Evolutionary conservation across 2,329 filamentous ascomycete species (phyloP), one percentile per base, ranked within the genome.

Genomic region (Fusarium sp.): DNA sequence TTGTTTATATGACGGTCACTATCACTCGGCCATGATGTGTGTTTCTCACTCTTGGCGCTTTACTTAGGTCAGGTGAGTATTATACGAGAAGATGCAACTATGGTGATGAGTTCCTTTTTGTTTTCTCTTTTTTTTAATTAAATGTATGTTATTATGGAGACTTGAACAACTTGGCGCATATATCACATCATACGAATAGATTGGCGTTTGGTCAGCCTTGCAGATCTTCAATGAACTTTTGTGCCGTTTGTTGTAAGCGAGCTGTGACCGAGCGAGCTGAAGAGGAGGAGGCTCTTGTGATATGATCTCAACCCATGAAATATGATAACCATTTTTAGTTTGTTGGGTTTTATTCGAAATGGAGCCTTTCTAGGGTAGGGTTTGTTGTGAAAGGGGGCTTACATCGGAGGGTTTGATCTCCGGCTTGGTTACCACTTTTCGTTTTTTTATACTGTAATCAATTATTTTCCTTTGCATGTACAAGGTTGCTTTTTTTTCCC

Each of bases 21-120:
- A 45, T 15, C 18, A 45, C 16, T 45, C 28, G n/a, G 28, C 31
- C 13, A 12, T 13, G 42, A 12, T 13, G 42, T 18, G 16, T 18
- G 44, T 57, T 40, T 28, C 6, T 49, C 31, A 8, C 16, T 38
- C 47, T 51, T 51, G 47, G 47, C 47, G 34, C 58, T 63, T 63
- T 58, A 50, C 60, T 50, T 50, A 60, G 23, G 36, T 62, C 46
- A 62, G 59, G 41, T 33, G 34, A 20, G 42, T 54, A 54, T 54
- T 18, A 28, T 28, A 51, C 47, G 47, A 51, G 47, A 51, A 51
- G 34, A 38, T 51, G 34, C 47, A 40, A 50, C 47, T 30, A 34
- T 30, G 18, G 23, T 40, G 26, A 26, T 18, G 16, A 50, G 31
- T 34, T 50, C 38, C 7, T 9, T 46, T 18, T 23, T 53, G 20